Base-by-base conservation (phyloP, 257 asterid genomes). In the Scutellaria barbata region DNA sequence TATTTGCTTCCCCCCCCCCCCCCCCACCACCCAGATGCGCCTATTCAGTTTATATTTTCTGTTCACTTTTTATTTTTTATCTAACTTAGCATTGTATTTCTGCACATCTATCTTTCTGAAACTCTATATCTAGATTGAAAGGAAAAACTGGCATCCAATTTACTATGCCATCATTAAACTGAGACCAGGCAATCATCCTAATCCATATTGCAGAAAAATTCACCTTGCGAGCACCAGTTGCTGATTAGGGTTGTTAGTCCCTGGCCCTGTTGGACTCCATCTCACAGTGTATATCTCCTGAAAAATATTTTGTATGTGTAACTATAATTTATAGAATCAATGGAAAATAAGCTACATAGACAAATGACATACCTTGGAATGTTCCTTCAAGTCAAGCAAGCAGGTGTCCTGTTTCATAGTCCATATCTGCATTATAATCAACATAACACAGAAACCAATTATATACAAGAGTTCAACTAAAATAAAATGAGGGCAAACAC, bases 251-350 rank as follows among this genome's bases (percentile, higher is more conserved):
- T 94, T 89, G 89, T 77, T 85, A 68, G 98, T 83, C 61, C 96
- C 95, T 20, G 91, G 83, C 41, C 99, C 99, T 22, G 95, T 84
- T 56, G 99, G 99, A 83, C 99, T 94, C 99, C 99, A 94, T 85
- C 96, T 81, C 73, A 94, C 92, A 2, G 99, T 91, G 81, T 89
- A 94, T 78, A 94, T 91, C 84, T 94, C 99, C 99, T 94, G 80
- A 63, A 84, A 58, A 75, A 69, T 39, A 59, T 17, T 7, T 70
- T 55, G 12, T 55, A 43, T 11, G 47, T 18, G 11, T 76, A 73
- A 35, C 46, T 42, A 43, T 37, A 64, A 62, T 64, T 18, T n/a
- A 50, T 37, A 55, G 30, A 67, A 8, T 35, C 52, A 74, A 60
- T 30, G 68, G 48, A 46, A n/a, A 66, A 52, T 16, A 66, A 55